phyloP scores from a whole-genome alignment of 768 basidiomycete genomes.

The Ramaria rubella region DNA sequence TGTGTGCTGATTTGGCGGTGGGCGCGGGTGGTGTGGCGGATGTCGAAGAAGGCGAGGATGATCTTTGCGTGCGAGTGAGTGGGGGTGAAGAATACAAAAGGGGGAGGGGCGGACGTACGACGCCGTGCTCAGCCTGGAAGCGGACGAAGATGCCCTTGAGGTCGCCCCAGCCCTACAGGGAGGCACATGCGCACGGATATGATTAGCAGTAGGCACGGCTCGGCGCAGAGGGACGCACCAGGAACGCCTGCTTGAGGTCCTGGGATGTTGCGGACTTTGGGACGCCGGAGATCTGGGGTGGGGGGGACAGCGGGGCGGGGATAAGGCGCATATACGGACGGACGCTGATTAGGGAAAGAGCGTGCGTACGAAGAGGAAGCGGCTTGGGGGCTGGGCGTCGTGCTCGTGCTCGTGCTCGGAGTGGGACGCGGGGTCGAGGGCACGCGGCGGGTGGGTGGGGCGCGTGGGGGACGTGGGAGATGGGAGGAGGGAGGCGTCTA shows the following conservation, averaged over 20 bases:
- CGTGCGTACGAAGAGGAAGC: slow-evolving; percentile 3
- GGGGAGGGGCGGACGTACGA: slow-evolving; percentile 26
- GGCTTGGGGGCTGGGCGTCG: neutral
- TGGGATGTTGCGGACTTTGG: slow-evolving; percentile 11
- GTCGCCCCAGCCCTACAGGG: slow-evolving; percentile 16
- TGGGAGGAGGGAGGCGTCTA: slow-evolving; percentile 2
- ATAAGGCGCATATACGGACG: neutral
- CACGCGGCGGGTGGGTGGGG: slow-evolving; percentile 7
- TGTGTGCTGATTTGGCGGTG: slow-evolving; percentile 34
- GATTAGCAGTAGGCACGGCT: too few species aligned
- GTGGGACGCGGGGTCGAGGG: neutral
- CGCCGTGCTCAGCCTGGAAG: slow-evolving; percentile 43
- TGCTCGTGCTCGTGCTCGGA: neutral
- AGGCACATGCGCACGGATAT: neutral
- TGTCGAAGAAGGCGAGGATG: slow-evolving; percentile 55
- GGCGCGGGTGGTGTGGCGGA: slow-evolving; percentile 46
- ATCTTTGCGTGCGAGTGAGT: slow-evolving; percentile 3
- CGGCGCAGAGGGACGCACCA: slow-evolving; percentile 5
- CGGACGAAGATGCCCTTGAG: slow-evolving; percentile 55
- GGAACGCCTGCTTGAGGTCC: slow-evolving; percentile 14
- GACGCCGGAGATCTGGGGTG: slow-evolving; percentile 13
- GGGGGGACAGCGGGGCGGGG: neutral
- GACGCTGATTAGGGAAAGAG: neutral
- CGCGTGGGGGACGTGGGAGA: slow-evolving; percentile 2
- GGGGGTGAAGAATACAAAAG: neutral